phyloP scores from a whole-genome alignment of 495 filamentous ascomycete species.

The Penicillium verhagenii region DNA sequence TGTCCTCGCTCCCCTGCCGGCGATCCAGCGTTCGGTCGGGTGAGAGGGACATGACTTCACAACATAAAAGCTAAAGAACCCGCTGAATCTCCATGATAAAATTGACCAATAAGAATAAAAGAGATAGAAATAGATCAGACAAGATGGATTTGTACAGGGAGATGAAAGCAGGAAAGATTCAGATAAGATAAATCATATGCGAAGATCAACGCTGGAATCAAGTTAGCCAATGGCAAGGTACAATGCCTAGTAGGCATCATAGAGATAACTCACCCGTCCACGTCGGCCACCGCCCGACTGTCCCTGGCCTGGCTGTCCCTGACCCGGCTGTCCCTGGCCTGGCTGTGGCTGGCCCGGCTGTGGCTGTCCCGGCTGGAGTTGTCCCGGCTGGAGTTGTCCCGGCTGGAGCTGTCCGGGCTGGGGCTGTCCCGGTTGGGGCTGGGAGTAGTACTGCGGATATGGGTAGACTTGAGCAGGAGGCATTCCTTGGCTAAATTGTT shows the following conservation, averaged over 20 bases:
- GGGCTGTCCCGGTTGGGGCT: conserved; percentile 44
- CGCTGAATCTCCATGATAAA: conserved; percentile 30
- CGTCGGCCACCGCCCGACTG: conserved; percentile 49
- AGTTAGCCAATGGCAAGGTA: neutral
- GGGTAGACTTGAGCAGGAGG: conserved; percentile 51
- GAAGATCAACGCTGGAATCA: conserved; percentile 32
- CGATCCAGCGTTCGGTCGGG: conserved; percentile 49
- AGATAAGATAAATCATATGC: conserved; percentile 30
- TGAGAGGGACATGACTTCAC: conserved; percentile 26
- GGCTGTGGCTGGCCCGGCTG: no score
- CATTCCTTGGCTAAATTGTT: conserved; percentile 49
- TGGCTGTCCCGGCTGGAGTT: no score
- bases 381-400: no score
- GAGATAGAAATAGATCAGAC: conserved; percentile 17
- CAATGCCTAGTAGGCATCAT: neutral
- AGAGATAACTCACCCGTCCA: conserved; percentile 43
- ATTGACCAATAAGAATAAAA: conserved; percentile 20
- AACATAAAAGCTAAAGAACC: conserved; percentile 38
- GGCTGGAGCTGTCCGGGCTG: no score
- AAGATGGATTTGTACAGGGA: conserved; percentile 43
- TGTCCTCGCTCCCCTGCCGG: conserved; percentile 29
- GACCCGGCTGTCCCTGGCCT: no score
- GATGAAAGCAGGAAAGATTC: conserved; percentile 34
- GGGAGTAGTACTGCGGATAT: conserved; percentile 51
- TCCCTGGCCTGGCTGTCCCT: conserved; percentile 43